Evolutionary conservation across 202 grass and related monocot species (phyloP).

Genomic region (Eragrostis tef): DNA sequence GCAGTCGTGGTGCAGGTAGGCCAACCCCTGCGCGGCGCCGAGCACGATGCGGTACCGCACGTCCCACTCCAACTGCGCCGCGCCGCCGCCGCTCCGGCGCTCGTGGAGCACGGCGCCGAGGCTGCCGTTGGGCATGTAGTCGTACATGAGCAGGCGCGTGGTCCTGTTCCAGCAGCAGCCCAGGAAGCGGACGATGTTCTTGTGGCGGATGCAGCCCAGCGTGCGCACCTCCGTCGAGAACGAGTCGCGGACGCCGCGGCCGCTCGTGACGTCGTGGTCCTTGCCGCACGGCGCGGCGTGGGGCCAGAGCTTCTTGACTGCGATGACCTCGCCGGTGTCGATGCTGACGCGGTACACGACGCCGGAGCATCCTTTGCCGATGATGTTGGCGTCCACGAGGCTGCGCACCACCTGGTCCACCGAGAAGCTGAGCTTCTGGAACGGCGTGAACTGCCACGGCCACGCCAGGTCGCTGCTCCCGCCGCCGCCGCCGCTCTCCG

Average conservation of each 20-base stretch:
- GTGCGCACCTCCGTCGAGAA: conserved; percentile 96
- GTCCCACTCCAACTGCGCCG: conserved; percentile 91
- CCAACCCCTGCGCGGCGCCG: conserved; percentile 77
- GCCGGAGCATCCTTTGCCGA: conserved; percentile 94
- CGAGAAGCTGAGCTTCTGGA: conserved; percentile 94
- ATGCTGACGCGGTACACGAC: conserved; percentile 87
- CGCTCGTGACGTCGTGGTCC: conserved; percentile 45
- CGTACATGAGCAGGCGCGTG: conserved; percentile 89
- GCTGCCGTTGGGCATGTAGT: conserved; percentile 99
- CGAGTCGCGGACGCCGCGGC: conserved; percentile 74
- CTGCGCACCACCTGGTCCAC: conserved; percentile 84
- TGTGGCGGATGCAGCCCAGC: conserved; percentile 87
- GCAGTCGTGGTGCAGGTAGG: conserved; percentile 93
- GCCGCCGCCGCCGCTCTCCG: conserved; percentile 35
- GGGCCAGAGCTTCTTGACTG: conserved; percentile 95
- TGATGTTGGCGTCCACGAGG: conserved; percentile 81
- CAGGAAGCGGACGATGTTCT: conserved; percentile 94
- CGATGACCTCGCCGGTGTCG: conserved; percentile 87
- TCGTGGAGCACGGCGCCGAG: conserved; percentile 88
- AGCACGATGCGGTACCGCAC: conserved; percentile 87
- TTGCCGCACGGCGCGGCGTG: conserved; percentile 37
- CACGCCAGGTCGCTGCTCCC: conserved; percentile 58
- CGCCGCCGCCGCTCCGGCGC: conserved; percentile 54
- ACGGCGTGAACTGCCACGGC: conserved; percentile 98
- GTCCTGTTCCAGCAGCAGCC: conserved; percentile 98